phyloP scores from a whole-genome alignment of 768 basidiomycete species.

The Psilocybe subaeruginosa region DNA sequence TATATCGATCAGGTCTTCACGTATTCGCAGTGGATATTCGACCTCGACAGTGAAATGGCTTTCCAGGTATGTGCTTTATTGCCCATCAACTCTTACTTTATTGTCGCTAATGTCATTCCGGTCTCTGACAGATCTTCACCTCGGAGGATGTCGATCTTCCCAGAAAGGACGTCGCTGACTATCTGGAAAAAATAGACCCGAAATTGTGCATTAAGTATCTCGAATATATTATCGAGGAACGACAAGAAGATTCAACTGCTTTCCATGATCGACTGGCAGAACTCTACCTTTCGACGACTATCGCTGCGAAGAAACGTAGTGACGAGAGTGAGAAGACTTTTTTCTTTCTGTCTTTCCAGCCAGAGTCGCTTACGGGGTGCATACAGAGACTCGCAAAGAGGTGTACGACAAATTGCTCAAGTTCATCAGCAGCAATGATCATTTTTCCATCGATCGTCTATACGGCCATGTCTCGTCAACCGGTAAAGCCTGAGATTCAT shows the following conservation, averaged over 20 bases:
- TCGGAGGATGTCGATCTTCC: conserved; percentile 95
- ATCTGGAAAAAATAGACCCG: conserved; percentile 72
- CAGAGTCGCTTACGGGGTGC: not conserved
- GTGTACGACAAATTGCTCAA: conserved; percentile 71
- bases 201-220: conserved; percentile 78
- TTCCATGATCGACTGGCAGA: conserved; percentile 93
- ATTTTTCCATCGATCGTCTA: conserved; percentile 78
- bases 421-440: conserved; percentile 73
- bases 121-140: conserved; percentile 75
- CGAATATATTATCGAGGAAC: conserved; percentile 80
- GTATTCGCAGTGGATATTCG: conserved; percentile 85
- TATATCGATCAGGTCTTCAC: conserved; percentile 83
- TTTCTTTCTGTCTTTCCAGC: not conserved
- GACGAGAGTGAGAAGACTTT: conserved; percentile 52
- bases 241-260: conserved; percentile 62
- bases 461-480: conserved; percentile 83
- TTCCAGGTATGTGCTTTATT: conserved; percentile 58
- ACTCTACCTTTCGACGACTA: conserved; percentile 76
- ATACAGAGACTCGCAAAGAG: conserved; percentile 48
- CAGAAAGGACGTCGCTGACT: conserved; percentile 71
- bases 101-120: not conserved
- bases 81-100: not conserved
- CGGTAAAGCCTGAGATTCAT: conserved; percentile 45
- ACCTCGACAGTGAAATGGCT: conserved; percentile 69
- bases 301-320: conserved; percentile 56